Evolutionary conservation across 768 basidiomycete species (phyloP), one percentile per base, ranked within the genome.

Genomic region (Chalciporus chontae): DNA sequence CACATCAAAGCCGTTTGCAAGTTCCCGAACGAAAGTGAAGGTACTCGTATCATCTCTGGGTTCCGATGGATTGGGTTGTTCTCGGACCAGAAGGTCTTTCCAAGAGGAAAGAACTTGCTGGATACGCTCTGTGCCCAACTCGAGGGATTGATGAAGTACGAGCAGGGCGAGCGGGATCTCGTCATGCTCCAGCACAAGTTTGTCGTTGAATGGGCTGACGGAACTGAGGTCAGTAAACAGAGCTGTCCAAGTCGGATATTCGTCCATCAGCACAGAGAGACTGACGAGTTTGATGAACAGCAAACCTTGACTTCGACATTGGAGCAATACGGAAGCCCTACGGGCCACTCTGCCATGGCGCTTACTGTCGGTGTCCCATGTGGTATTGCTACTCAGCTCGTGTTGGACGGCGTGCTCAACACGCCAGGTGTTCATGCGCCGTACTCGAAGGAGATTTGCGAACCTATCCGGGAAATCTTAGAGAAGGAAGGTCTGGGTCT

Each of bases 151-250:
- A 96, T 97, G 90, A 80, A 84, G 69, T 97, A 95, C 71, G 88
- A 85, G 55, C 71, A 76, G 41, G 91, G 90, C 55, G 94, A 98
- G 71, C 85, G 91, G 10, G 95, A 99, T 69, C 81, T 98, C 53
- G 90, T 99, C 52, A 91, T 98, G 85, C 83, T 99, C 47, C 95
- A 97, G 72, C 95, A 99, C 80, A 95, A 94, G 75, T 98, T 99
- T 66, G 72, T 91, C 59, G 85, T 98, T 32, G 85, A 94, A 65
- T 89, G 87, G 80, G 76, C 79, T 29, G 91, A 97, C 62, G 94
- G 95, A 41, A 77, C 71, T 42, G 73, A 79, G 71, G 86, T 84
- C 52, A 13, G 29, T 31, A 31, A 31, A 7, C 3, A 1, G 13
- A 45, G 78, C 59, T 40, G 31, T 10, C 10, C 23, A 14, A n/a